A percentile compares a stretch with the other conserved stretches of the same genome.
These are phyloP conservation scores for Elsinoe ampelina DNA, from an alignment of 2,329 filamentous ascomycete species.

Conservation along the genomic window DNA sequence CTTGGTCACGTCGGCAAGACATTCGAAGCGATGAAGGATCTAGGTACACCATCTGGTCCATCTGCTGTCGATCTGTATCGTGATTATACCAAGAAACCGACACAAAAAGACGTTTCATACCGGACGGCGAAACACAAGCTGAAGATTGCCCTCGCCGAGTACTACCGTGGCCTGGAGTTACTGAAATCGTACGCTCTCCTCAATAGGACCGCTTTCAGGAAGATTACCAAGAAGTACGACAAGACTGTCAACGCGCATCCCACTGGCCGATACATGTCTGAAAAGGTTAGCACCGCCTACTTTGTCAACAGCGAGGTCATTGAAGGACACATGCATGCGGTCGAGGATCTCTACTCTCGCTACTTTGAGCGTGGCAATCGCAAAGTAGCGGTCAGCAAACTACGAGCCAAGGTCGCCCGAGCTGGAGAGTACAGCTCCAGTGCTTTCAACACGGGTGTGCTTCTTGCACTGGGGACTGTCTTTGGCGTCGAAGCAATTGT, in stretches of 20 bases:
- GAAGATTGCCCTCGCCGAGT: conserved; percentile 84
- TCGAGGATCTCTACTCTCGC: conserved; percentile 85
- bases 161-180: conserved; percentile 82
- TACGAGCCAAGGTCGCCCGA: conserved; percentile 61
- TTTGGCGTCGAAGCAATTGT: conserved; percentile 37
- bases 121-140: conserved; percentile 82
- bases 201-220: conserved; percentile 88
- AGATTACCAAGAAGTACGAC: conserved; percentile 98
- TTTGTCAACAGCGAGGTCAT: conserved; percentile 85
- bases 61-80: conserved; percentile 28
- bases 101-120: conserved; percentile 59
- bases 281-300: conserved; percentile 82
- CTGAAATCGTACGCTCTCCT: conserved; percentile 84
- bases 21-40: conserved; percentile 36
- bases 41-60: conserved; percentile 32
- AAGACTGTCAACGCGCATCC: conserved; percentile 76
- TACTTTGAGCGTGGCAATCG: conserved; percentile 93
- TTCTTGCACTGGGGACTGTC: conserved; percentile 34
- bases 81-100: conserved; percentile 35
- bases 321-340: conserved; percentile 67
- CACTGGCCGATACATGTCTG: conserved; percentile 71
- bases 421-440: conserved; percentile 49
- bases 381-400: conserved; percentile 80
- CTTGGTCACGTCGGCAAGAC: conserved; percentile 47
- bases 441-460: conserved; percentile 49